A percentile compares a stretch with the other conserved stretches of the same genome.
Conservation (phyloP, 768 basidiomycete species). For the Termitomyces sp. region DNA sequence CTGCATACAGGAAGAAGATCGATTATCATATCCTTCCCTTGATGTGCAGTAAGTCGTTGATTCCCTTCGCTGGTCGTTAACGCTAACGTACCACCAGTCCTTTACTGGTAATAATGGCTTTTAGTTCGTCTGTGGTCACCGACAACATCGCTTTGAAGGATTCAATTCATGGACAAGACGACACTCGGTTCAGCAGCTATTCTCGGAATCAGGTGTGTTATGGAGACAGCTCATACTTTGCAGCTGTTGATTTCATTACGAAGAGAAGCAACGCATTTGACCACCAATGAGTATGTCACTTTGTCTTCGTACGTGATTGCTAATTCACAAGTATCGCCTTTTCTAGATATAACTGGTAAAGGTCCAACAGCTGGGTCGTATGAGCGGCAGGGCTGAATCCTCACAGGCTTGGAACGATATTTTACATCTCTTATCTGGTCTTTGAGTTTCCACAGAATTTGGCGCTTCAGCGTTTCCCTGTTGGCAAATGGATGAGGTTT, state of each 20-base stretch:
- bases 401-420: constrained; percentile 66
- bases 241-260: background rate
- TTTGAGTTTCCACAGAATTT: constrained; percentile 77
- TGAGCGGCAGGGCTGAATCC: background rate
- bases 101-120: constrained; percentile 43
- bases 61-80: background rate
- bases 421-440: constrained; percentile 63
- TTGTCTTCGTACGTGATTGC: background rate
- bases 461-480: constrained; percentile 65
- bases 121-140: too few relatives aligned
- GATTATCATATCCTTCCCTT: constrained; percentile 63
- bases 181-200: constrained; percentile 65
- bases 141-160: constrained; percentile 28
- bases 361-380: background rate
- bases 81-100: constrained; percentile 26
- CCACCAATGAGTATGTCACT: constrained; percentile 52
- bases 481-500: constrained; percentile 79
- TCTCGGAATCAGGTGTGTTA: constrained; percentile 54
- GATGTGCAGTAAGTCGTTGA: constrained; percentile 53
- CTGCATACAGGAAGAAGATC: constrained; percentile 44
- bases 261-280: constrained; percentile 56
- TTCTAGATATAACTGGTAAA: constrained; percentile 56
- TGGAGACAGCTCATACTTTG: background rate
- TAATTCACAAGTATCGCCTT: background rate
- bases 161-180: constrained; percentile 79